Evolutionary conservation across 192 early-diverging fungal species (phyloP).

Genomic region (Linnemannia exigua): DNA sequence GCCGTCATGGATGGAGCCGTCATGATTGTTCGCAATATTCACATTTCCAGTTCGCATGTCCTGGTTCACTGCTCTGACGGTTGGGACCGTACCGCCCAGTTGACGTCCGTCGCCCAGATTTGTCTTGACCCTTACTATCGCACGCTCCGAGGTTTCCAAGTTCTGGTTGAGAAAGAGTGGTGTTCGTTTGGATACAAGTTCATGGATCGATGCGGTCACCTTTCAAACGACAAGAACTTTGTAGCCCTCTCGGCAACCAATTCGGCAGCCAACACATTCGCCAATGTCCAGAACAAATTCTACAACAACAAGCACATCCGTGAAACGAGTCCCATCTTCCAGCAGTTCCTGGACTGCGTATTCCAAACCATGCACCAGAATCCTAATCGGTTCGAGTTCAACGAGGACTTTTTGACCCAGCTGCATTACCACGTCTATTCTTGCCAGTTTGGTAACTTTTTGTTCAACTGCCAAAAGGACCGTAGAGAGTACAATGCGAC

Average conservation of each 20-base stretch:
- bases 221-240: conserved; percentile 83
- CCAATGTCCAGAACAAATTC: conserved; percentile 71
- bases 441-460: conserved; percentile 95
- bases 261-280: conserved; percentile 71
- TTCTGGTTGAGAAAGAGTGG: conserved; percentile 98
- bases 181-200: conserved; percentile 98
- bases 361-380: conserved; percentile 92
- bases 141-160: conserved; percentile 91
- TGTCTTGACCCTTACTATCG: conserved; percentile 98
- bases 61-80: conserved; percentile 99
- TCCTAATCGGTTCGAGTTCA: conserved; percentile 95
- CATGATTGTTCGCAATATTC: conserved; percentile 85
- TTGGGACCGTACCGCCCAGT: conserved; percentile 98
- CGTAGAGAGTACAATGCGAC: conserved; percentile 62
- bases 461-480: conserved; percentile 93
- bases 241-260: conserved; percentile 65
- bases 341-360: conserved; percentile 97
- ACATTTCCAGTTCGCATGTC: conserved; percentile 83
- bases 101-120: conserved; percentile 89
- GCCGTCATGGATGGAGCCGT: conserved; percentile 85
- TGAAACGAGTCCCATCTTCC: conserved; percentile 95
- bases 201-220: conserved; percentile 90
- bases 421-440: conserved; percentile 91
- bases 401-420: conserved; percentile 82
- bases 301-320: conserved; percentile 72